Evolutionary conservation across 345 rosid genomes (phyloP), one percentile per base, ranked within the genome.

Genomic region (Garcia nutans): DNA sequence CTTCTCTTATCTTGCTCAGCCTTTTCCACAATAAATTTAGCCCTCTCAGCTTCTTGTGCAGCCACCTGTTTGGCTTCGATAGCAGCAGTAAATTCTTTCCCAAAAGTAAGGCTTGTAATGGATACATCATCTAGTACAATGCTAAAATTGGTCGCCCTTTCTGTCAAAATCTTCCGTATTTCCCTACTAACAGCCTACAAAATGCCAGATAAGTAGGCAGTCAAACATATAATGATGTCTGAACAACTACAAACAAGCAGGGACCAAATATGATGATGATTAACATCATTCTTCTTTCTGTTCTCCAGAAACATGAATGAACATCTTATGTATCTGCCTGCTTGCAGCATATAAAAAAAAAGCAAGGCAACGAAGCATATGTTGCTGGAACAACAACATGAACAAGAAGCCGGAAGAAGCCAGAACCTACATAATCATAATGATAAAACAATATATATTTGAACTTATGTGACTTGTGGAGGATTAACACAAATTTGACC

Each of bases 31-130:
- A 93, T 87, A 75, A 91, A 95, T 80, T 95, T 95, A 37, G 97
- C 99, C 72, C 97, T 83, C 84, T 93, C 97, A 68, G 97, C 97
- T 68, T 95, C 99, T 81, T 93, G 99, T 49, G 97, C 99, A 0
- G 97, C 97, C 75, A 95, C 99, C 77, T 93, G 96, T 72, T 93
- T 93, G 20, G 97, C 93, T 81, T 95, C 97, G 68, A 93, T 95
- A 55, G 97, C 99, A 85, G 96, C 93, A 0, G 97, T 95, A 76
- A 90, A 95, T 87, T 95, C 97, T 82, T 82, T 95, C 68, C 97
- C 97, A 65, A 95, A 95, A 19, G 97, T 92, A 72, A 95, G 86
- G 85, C 79, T 85, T 0, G 97, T 94, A 71, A 93, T 90, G 80
- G 98, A 93, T 26, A 93, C 99, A 80, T 95, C 99, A 71, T 95